Evolutionary conservation across 345 rosid genomes (phyloP).

Genomic region (Eucalyptus pauciflora): DNA sequence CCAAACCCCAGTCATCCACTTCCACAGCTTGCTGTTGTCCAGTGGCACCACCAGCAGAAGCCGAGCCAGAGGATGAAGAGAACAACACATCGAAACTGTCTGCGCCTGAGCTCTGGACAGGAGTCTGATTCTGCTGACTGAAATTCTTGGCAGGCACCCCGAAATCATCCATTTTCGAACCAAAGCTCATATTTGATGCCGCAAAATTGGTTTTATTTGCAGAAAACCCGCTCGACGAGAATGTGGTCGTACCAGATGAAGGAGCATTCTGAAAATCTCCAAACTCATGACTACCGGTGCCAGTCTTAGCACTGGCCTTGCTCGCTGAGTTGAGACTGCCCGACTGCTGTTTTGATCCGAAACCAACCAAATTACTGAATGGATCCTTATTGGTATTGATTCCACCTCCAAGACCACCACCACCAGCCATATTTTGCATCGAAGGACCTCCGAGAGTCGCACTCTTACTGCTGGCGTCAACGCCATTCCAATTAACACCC

Average conservation of each 20-base stretch:
- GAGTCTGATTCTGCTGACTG: slow-evolving; percentile 27
- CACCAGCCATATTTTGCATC: slow-evolving; percentile 33
- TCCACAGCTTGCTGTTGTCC: slow-evolving; percentile 37
- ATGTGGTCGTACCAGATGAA: slow-evolving; percentile 21
- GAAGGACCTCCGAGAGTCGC: slow-evolving; percentile 62
- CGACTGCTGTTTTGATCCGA: slow-evolving; percentile 48
- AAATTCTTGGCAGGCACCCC: slow-evolving; percentile 35
- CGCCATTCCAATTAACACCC: slow-evolving; percentile 4
- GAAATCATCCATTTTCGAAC: slow-evolving; percentile 28
- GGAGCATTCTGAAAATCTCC: slow-evolving; percentile 59
- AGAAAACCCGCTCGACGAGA: slow-evolving; percentile 27
- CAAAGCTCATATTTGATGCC: slow-evolving; percentile 19
- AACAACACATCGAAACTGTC: slow-evolving; percentile 68
- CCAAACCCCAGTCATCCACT: slow-evolving; percentile 80
- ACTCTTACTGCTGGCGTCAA: slow-evolving; percentile 12
- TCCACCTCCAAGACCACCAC: slow-evolving; percentile 8
- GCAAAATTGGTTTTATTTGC: slow-evolving; percentile 11
- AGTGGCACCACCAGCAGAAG: slow-evolving; percentile 18
- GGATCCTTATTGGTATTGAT: slow-evolving; percentile 50
- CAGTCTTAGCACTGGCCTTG: slow-evolving; percentile 29
- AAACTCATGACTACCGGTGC: slow-evolving; percentile 18
- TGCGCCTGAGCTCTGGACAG: slow-evolving; percentile 17
- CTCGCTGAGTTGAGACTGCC: slow-evolving; percentile 34
- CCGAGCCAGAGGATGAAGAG: slow-evolving; percentile 23
- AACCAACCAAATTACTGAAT: slow-evolving; percentile 69